Evolutionary conservation across 805 yeast genomes (phyloP).

Genomic region (Kazachstania psychrophila): DNA sequence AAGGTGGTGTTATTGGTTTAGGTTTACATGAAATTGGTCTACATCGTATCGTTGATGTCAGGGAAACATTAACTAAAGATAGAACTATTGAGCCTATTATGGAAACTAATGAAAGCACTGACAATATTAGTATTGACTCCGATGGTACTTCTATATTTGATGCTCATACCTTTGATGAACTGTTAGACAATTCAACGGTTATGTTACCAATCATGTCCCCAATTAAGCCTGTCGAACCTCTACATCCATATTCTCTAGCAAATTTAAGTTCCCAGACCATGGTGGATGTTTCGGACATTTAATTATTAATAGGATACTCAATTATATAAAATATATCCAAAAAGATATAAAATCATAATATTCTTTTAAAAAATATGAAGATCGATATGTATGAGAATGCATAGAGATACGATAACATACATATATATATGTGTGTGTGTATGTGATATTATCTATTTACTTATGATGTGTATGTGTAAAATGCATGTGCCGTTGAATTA

Average conservation of each 20-base stretch:
- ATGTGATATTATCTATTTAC: not conserved
- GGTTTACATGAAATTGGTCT: constrained; percentile 21
- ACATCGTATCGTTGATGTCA: constrained; percentile 18
- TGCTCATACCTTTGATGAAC: not conserved
- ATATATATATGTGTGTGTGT: no score
- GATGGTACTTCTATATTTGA: constrained; percentile 3
- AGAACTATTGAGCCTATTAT: not conserved
- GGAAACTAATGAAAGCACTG: not conserved
- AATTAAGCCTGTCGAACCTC: not conserved
- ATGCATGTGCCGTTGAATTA: no score
- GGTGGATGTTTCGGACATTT: not conserved
- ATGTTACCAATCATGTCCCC: not conserved
- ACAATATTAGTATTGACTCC: not conserved
- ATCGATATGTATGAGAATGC: no score
- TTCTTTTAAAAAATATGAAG: no score
- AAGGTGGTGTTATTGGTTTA: constrained; percentile 7
- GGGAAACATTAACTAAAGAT: not conserved
- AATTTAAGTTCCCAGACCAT: constrained; percentile 2
- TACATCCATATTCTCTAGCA: not conserved
- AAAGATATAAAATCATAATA: no score
- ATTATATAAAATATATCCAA: not conserved
- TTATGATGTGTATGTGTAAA: no score
- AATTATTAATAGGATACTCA: no score
- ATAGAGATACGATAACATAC: no score
- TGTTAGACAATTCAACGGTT: not conserved